These are phyloP conservation scores for Cinchona pubescens DNA, from an alignment of 257 asterid genomes.

Conservation along the genomic window DNA sequence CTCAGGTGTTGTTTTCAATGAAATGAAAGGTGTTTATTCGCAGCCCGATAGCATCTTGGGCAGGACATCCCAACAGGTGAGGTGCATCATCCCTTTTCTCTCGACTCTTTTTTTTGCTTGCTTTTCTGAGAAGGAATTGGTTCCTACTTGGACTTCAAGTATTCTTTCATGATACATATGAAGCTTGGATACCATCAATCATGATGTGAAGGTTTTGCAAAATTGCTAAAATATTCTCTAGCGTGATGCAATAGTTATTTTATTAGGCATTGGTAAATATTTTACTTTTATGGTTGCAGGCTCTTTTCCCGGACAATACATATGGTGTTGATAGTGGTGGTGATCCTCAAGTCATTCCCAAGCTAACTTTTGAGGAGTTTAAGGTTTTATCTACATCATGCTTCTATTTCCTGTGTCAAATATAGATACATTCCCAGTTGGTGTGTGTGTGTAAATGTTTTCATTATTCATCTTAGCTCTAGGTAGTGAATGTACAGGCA, in stretches of 20 bases:
- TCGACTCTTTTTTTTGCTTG: background rate
- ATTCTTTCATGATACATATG: background rate
- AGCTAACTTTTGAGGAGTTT: constrained; percentile 83
- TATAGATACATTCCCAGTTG: background rate
- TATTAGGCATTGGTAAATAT: background rate
- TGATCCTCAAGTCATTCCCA: constrained; percentile 90
- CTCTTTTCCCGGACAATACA: constrained; percentile 86
- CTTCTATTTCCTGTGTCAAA: background rate
- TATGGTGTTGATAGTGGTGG: constrained; percentile 99
- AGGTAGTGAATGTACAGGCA: background rate
- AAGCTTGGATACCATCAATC: no score
- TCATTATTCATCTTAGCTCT: background rate
- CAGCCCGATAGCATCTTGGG: constrained; percentile 98
- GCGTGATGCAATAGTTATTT: background rate
- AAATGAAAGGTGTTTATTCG: constrained; percentile 99
- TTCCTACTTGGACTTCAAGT: background rate
- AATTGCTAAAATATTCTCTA: background rate
- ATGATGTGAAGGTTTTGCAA: background rate
- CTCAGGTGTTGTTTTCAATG: constrained; percentile 97
- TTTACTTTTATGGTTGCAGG: constrained; percentile 46
- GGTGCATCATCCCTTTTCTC: background rate
- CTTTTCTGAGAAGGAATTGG: background rate
- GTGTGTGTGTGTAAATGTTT: no score
- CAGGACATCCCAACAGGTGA: constrained; percentile 85
- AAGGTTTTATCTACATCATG: constrained; percentile 49